Evolutionary conservation across 73 alveolate genomes (phyloP), one percentile per base, ranked within the genome.

Genomic region (Urostyla sp.): DNA sequence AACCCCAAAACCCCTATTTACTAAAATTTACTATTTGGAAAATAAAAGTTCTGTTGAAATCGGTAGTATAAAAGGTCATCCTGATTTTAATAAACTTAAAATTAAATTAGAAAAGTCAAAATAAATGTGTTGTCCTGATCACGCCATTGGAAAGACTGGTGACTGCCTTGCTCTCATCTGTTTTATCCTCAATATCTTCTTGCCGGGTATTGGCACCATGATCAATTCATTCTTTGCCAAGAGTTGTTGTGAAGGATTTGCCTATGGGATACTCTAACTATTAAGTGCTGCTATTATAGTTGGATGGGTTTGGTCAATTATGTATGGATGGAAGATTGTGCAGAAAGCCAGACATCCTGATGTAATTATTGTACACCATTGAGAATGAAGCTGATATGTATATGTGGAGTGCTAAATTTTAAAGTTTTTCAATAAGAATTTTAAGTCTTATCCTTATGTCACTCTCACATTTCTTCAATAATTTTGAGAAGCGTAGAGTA

Each of bases 271-370:
- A 18, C 16, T 55, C 3, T 44, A 75, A 55, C 15, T 36, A 36
- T 57, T 75, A 35, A 24, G 34, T 32, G n/a, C 78, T 15, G 26
- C 30, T 16, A 21, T 75, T 8, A 20, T 75, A 23, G 43, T 75
- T 40, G 87, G 87, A 7, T 75, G 87, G 87, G 57, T 75, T 31
- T 75, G 87, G 87, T 26, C 76, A 50, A 75, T 75, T 54, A 31
- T 54, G 31, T 75, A 55, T 27, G 87, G 87, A 20, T 46, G 54
- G 18, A 54, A 34, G 50, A 75, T 75, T n/a, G 20, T 75, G 13
- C 55, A 75, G 46, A 24, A 18, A 27, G 21, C 69, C 0, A 67
- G 69, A 8, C 44, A 46, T 13, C 10, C 66, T 2, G 26, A 26
- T 13, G 16, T 40, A 59, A 40, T 40, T 66, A 49, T 40, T 31